These are phyloP conservation scores for Paramecium tetraurelia DNA, from an alignment of 73 alveolate genomes.

Conservation along the genomic window DNA sequence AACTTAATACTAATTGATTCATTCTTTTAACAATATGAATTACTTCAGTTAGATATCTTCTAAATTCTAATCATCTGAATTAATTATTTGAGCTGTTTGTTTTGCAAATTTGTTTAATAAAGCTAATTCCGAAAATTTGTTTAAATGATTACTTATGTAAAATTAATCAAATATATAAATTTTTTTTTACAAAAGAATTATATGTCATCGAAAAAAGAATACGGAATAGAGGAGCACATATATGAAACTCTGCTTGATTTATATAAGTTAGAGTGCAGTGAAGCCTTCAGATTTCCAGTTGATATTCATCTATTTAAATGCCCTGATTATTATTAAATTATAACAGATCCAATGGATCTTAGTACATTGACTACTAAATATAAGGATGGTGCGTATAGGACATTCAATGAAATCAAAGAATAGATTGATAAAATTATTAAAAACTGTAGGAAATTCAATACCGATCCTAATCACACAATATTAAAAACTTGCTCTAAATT, in stretches of 20 bases:
- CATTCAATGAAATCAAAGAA: background rate
- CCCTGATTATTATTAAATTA: background rate
- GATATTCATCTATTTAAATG: background rate
- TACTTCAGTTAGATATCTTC: background rate
- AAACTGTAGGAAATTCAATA: slow-evolving; percentile 1
- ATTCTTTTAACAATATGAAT: no score
- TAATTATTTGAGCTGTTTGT: no score
- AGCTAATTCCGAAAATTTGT: background rate
- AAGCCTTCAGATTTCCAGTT: slow-evolving; percentile 34
- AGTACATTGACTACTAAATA: slow-evolving; percentile 8
- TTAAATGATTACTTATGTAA: background rate
- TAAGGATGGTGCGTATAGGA: slow-evolving; percentile 33
- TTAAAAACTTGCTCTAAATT: slow-evolving; percentile 11
- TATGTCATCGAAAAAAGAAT: slow-evolving; percentile 45
- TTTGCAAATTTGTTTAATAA: background rate
- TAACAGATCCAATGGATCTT: slow-evolving; percentile 40
- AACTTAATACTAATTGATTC: no score
- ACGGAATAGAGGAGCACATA: slow-evolving; percentile 9
- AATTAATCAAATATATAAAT: background rate
- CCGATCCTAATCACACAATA: background rate
- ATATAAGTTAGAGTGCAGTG: slow-evolving; percentile 14
- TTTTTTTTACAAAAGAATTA: background rate
- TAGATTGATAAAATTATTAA: background rate
- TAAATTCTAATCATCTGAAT: background rate
- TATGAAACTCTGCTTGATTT: slow-evolving; percentile 21